A percentile compares a stretch with the other conserved stretches of the same genome.
phyloP scores from a whole-genome alignment of 2,329 filamentous ascomycete genomes.

The Teratosphaeria pseudoeucalypti region DNA sequence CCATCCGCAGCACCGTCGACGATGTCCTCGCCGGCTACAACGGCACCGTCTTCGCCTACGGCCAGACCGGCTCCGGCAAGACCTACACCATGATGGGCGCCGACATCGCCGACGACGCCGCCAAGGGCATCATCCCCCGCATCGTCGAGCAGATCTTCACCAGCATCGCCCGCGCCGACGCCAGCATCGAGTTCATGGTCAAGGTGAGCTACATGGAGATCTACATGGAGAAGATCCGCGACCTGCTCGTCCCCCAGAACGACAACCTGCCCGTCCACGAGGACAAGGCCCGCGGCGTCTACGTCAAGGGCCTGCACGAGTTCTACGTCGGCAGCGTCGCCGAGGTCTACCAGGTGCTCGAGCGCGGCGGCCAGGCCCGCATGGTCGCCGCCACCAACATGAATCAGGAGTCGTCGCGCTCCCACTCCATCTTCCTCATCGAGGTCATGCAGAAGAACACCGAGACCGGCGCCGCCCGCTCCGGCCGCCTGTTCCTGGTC shows the following conservation, averaged over 20 bases:
- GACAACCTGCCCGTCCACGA: slow-evolving; percentile 97
- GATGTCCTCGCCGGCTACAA: slow-evolving; percentile 99
- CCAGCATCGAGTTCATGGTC: slow-evolving; percentile 97
- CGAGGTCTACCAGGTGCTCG: slow-evolving; percentile 95
- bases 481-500: slow-evolving; percentile 91
- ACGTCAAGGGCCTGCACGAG: slow-evolving; percentile 89
- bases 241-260: slow-evolving; percentile 83
- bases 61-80: slow-evolving; percentile 96
- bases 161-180: slow-evolving; percentile 82
- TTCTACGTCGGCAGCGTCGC: slow-evolving; percentile 92
- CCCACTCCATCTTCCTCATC: slow-evolving; percentile 95
- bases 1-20: slow-evolving; percentile 89
- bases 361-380: slow-evolving; percentile 77
- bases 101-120: slow-evolving; percentile 80
- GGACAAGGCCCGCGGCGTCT: slow-evolving; percentile 90
- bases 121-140: slow-evolving; percentile 88
- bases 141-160: slow-evolving; percentile 97
- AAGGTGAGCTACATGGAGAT: slow-evolving; percentile 99
- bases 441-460: slow-evolving; percentile 97
- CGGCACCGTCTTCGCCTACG: slow-evolving; percentile 96
- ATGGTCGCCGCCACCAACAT: slow-evolving; percentile 97
- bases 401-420: slow-evolving; percentile 97
- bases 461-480: slow-evolving; percentile 91
- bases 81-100: slow-evolving; percentile 98
- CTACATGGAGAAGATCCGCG: slow-evolving; percentile 97